These are phyloP conservation scores for Cornus florida DNA, from an alignment of 148 eudicot species.

Conservation along the genomic window DNA sequence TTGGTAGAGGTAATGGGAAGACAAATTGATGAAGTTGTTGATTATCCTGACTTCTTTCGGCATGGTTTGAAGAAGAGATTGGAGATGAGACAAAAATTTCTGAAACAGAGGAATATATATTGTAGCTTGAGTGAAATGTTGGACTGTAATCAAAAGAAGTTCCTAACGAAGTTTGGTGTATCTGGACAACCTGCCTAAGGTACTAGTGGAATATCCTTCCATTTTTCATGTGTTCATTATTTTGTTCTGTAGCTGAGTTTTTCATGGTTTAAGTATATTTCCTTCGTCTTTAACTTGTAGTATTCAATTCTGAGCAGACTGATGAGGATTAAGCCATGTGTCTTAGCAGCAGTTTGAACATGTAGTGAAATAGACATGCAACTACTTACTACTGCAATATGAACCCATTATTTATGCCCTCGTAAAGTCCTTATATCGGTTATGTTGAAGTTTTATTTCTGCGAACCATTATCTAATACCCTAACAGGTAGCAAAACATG, in stretches of 20 bases:
- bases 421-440: background rate
- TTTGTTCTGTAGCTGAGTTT: slow-evolving; percentile 2
- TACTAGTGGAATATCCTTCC: slow-evolving; percentile 3
- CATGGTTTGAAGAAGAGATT: slow-evolving; percentile 82
- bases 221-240: background rate
- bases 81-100: slow-evolving; percentile 70
- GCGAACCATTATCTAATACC: background rate
- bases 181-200: slow-evolving; percentile 36
- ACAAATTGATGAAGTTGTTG: slow-evolving; percentile 65
- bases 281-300: slow-evolving; percentile 12
- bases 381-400: background rate
- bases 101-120: slow-evolving; percentile 52
- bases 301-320: background rate
- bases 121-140: slow-evolving; percentile 94
- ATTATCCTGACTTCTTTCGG: slow-evolving; percentile 84
- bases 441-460: background rate
- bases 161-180: slow-evolving; percentile 66
- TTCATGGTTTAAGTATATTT: background rate
- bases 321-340: background rate
- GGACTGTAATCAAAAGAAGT: slow-evolving; percentile 81
- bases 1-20: slow-evolving; percentile 81
- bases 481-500: background rate
- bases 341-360: background rate
- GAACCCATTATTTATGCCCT: background rate
- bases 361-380: background rate